A percentile compares a stretch with the other conserved stretches of the same genome.
Evolutionary conservation across 192 early-diverging fungal species (phyloP).

Genomic region (Backusella tuberculispora): DNA sequence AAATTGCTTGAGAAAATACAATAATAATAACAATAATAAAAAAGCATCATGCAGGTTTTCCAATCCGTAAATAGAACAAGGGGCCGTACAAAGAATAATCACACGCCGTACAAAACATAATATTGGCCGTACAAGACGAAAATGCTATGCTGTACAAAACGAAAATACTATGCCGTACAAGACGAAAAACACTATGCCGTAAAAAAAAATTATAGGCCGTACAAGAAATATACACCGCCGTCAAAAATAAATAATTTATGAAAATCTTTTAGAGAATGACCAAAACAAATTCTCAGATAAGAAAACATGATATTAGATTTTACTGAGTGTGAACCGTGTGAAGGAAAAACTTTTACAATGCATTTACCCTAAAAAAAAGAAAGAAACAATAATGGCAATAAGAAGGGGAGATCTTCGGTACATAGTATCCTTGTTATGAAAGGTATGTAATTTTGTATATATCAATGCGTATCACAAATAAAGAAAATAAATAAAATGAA

Average conservation of each 20-base stretch:
- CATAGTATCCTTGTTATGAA: no score
- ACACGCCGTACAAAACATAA: not conserved
- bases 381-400: no score
- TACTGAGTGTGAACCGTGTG: no score
- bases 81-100: constrained; percentile 7
- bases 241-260: not conserved
- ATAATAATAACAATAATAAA: not conserved
- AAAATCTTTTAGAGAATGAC: not conserved
- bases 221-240: no score
- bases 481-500: no score
- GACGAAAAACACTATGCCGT: not conserved
- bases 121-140: constrained; percentile 1
- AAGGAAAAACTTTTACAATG: no score
- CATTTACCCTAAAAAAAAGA: no score
- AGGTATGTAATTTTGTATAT: no score
- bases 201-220: not conserved
- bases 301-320: no score
- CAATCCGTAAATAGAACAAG: not conserved
- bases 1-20: not conserved
- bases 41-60: not conserved
- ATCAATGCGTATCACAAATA: no score
- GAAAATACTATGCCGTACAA: not conserved
- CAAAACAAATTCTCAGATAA: not conserved
- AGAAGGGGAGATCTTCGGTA: no score
- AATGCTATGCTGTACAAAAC: not conserved